phyloP scores from a whole-genome alignment of 768 basidiomycete species.

The Hydnum rufescens region DNA sequence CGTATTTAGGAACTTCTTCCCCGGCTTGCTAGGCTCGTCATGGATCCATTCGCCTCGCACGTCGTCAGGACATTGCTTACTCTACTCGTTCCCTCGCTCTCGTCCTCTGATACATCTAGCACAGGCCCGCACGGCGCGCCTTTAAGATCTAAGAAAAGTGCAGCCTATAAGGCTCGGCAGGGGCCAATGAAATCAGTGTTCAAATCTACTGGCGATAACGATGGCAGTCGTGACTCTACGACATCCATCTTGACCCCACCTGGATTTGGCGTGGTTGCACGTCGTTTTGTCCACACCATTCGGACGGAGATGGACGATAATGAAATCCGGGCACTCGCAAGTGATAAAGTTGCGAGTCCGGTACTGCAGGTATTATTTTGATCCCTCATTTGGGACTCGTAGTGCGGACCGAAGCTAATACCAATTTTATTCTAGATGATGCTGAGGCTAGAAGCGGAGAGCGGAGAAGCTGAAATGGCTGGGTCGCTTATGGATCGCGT shows the following conservation, averaged over 20 bases:
- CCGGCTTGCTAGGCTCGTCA: conserved; percentile 39
- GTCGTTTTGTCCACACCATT: conserved; percentile 31
- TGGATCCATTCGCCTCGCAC: conserved; percentile 82
- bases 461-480: conserved; percentile 32
- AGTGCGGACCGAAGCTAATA: conserved; percentile 1
- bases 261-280: conserved; percentile 28
- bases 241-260: conserved; percentile 23
- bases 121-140: conserved; percentile 4
- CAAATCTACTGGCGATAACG: too few relatives aligned
- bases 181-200: conserved; percentile 70
- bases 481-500: conserved; percentile 69
- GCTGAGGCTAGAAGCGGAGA: conserved; percentile 62
- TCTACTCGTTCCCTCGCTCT: conserved; percentile 50
- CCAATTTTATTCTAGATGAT: conserved; percentile 58
- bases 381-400: conserved; percentile 4
- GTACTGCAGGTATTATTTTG: conserved; percentile 37
- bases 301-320: conserved; percentile 38
- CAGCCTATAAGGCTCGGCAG: conserved; percentile 62
- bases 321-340: conserved; percentile 58
- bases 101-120: neutral
- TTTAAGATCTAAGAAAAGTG: conserved; percentile 71
- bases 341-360: conserved; percentile 58
- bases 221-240: conserved; percentile 21
- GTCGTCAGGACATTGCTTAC: conserved; percentile 58
- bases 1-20: conserved; percentile 46